Base-by-base conservation (phyloP, 371 early-diverging fungal genomes). In the Coemansia sp. region DNA sequence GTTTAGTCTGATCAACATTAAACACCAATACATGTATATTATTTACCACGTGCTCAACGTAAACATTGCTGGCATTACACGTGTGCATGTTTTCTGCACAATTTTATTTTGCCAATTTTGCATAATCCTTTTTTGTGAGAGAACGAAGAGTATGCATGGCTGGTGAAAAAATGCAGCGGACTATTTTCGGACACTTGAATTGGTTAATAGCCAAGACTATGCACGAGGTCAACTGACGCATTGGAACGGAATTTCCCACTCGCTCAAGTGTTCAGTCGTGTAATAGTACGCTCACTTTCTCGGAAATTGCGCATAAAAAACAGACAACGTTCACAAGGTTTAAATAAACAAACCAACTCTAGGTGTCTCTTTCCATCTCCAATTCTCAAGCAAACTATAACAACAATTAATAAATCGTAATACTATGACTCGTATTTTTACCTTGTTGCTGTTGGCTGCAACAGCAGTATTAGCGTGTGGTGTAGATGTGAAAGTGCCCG, bases 401-500 rank as follows among this genome's bases (percentile, higher is more conserved):
- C 44, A 44, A 44, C 44, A 15, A 15, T 44, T 15, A 15, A 15
- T n/a, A 9, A 44, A 44, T 11, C n/a, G n/a, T 8, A 24, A 26
- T 13, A 36, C 9, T 32, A 56, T 56, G 56, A n/a, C 17, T 29
- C 56, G 56, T 32, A 17, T n/a, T 0, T 17, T 56, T 29, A 29
- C 32, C n/a, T 29, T 17, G 29, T 29, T 56, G 19, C 15, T 56
- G 11, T 17, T 29, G 11, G 36, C 26, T 17, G 56, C 56, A n/a
- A 19, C 19, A 23, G 29, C 19, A 9, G 29, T 29, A 32, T 7
- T 4, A 8, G 56, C 56, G 2, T 15, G 12, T 23, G 13, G 2
- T 13, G 23, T 13, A 21, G 41, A 73, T 19, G 58, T 73, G 1
- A 24, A n/a, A n/a, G 77, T 77, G 21, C 77, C 77, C 29, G 40